These are phyloP conservation scores for Yarrowia divulgata DNA, from an alignment of 805 yeast genomes.

Conservation along the genomic window DNA sequence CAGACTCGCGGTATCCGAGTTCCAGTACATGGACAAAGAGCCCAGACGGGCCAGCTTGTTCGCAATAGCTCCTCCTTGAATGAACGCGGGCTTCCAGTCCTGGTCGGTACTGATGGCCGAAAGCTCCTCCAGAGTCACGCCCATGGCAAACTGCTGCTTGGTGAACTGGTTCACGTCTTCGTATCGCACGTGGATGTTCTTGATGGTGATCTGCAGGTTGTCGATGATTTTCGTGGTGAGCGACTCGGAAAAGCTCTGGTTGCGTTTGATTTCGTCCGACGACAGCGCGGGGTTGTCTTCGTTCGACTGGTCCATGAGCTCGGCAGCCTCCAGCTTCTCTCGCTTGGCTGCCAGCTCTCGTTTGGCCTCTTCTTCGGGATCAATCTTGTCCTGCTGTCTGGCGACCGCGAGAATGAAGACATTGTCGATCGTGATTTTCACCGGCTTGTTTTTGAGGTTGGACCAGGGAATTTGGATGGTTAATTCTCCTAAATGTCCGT, in stretches of 20 bases:
- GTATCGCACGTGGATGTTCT: conserved; percentile 88
- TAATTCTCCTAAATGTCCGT: conserved; percentile 89
- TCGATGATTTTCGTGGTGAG: conserved; percentile 89
- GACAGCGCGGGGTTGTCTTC: conserved; percentile 48
- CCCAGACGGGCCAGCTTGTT: conserved; percentile 79
- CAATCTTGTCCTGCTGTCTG: conserved; percentile 63
- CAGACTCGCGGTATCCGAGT: conserved; percentile 66
- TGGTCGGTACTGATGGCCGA: conserved; percentile 91
- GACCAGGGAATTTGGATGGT: conserved; percentile 97
- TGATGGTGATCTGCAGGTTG: conserved; percentile 88
- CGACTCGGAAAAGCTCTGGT: conserved; percentile 85
- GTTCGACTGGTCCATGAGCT: conserved; percentile 57
- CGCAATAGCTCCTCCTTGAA: conserved; percentile 71
- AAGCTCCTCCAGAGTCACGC: conserved; percentile 81
- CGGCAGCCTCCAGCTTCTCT: conserved; percentile 70
- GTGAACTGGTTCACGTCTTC: conserved; percentile 71
- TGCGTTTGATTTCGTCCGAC: conserved; percentile 55
- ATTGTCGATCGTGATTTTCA: conserved; percentile 83
- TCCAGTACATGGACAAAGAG: conserved; percentile 82
- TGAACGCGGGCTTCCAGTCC: conserved; percentile 84
- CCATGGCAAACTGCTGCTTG: conserved; percentile 76
- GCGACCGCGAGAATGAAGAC: conserved; percentile 86
- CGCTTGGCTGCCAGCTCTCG: conserved; percentile 71
- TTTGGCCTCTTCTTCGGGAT: conserved; percentile 65
- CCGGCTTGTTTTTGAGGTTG: conserved; percentile 90